Evolutionary conservation across 352 stramenopile species (phyloP), one percentile per base, ranked within the genome.

Genomic region (Paralagenidium karlingii): DNA sequence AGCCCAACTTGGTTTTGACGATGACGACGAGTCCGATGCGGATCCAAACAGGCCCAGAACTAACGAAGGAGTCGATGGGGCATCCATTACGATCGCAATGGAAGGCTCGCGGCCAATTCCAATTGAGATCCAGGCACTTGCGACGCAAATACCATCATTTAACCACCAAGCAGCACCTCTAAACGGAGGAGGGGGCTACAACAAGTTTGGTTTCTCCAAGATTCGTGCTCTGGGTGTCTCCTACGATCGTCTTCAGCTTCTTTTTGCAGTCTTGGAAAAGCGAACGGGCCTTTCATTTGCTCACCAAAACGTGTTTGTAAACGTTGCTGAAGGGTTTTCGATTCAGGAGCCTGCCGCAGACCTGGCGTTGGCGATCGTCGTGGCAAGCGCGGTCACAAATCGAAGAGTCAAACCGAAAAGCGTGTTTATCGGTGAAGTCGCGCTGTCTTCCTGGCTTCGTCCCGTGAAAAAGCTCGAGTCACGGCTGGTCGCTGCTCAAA

Each of bases 241-340:
- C 26, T 91, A 60, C 29, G 80, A 95, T 43, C 93, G 96, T 39
- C 60, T 98, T 5, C 65, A 94, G 19, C 56, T 98, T 25, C 60
- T 98, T 8, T 81, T 98, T 20, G 93, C 93, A 1, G 92, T 99
- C 7, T 59, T 99, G n/a, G 86, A 97, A 52, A 97, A 97, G 48
- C 81, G 91, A 5, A 71, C 68, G 1, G 65, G 41, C 10, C 45
- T 92, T 6, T 85, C 71, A 40, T 87, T 83, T 26, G 62, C 61
- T 19, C 71, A 81, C 48, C 66, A 78, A 49, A 86, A 62, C 49
- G 73, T 89, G 19, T 92, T 91, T 57, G 75, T 91, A 31, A 91
- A 91, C 45, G 63, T 91, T 32, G 75, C 78, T 6, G 71, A 91
- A 40, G 78, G 78, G 8, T 91, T 87, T 43, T 73, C 59, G 27